Conservation (phyloP, 371 early-diverging fungal genomes). For the Rhizopus delemar region DNA sequence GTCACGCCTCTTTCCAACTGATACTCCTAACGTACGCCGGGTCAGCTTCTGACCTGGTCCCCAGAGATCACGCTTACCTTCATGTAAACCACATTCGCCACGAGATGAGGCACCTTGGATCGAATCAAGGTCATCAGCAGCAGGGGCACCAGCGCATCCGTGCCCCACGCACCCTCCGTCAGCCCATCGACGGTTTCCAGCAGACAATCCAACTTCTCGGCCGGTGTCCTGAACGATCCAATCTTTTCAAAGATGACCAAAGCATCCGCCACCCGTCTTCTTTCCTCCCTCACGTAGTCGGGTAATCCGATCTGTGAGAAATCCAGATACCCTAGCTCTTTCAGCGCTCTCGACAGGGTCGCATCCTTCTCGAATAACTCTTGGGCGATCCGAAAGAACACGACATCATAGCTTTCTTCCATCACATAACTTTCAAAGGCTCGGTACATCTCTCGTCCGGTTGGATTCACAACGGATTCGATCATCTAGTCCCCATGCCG, state of each 20-base stretch:
- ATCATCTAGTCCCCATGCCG: no score
- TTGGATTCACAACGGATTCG: no score
- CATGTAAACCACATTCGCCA: slow-evolving; percentile 59
- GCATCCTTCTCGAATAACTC: slow-evolving; percentile 40
- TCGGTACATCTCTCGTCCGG: slow-evolving; percentile 19
- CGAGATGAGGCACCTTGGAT: slow-evolving; percentile 53
- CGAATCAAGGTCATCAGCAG: slow-evolving; percentile 52
- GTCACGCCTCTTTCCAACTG: slow-evolving; percentile 45
- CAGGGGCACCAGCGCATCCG: slow-evolving; percentile 55
- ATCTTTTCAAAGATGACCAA: slow-evolving; percentile 51
- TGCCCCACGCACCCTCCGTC: slow-evolving; percentile 16
- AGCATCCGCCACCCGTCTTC: slow-evolving; percentile 38
- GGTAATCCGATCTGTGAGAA: slow-evolving; percentile 55
- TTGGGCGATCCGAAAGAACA: slow-evolving; percentile 57
- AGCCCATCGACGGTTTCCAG: slow-evolving; percentile 37
- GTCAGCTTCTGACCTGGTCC: slow-evolving; percentile 7
- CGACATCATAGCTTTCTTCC: slow-evolving; percentile 61
- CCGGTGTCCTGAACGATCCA: slow-evolving; percentile 55
- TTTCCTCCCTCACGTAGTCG: slow-evolving; percentile 25
- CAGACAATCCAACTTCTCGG: slow-evolving; percentile 54
- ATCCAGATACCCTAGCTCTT: slow-evolving; percentile 49
- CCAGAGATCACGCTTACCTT: slow-evolving; percentile 22
- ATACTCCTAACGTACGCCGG: slow-evolving; percentile 29
- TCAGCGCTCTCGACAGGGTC: slow-evolving; percentile 36
- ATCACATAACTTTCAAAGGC: slow-evolving; percentile 55